Percentiles rank a stretch among this genome's conserved stretches.
Conservation (phyloP, 352 stramenopile genomes). For the Plasmopara viticola region DNA sequence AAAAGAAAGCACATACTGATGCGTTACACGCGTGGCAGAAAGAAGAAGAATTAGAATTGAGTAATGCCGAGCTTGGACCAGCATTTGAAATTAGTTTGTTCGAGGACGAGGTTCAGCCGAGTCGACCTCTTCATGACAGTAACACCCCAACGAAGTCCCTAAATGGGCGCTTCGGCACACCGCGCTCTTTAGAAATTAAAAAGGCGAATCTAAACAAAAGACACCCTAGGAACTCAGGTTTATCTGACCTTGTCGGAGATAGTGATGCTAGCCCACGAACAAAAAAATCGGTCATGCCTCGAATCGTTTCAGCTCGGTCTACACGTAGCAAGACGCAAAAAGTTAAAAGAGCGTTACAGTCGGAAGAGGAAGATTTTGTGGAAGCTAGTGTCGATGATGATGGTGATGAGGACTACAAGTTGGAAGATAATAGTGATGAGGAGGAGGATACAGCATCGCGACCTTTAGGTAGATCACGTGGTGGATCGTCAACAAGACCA, state of each 20-base stretch:
- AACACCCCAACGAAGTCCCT: conserved; percentile 5
- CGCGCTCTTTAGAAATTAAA: conserved; percentile 8
- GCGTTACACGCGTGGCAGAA: conserved; percentile 44
- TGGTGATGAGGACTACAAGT: conserved; percentile 56
- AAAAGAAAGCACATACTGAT: conserved; percentile 56
- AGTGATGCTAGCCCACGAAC: conserved; percentile 20
- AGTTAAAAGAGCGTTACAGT: conserved; percentile 26
- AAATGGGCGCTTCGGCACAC: conserved; percentile 22
- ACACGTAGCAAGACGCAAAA: conserved; percentile 22
- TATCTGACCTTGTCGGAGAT: conserved; percentile 30
- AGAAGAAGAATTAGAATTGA: conserved; percentile 38
- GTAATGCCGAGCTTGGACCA: conserved; percentile 1
- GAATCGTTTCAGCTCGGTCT: conserved; percentile 22
- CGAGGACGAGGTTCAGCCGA: conserved; percentile 13
- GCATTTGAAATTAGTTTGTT: conserved; percentile 1
- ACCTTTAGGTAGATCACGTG: conserved; percentile 11
- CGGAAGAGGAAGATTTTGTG: conserved; percentile 33
- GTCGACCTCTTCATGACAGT: conserved; percentile 2
- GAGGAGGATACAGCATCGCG: conserved; percentile 29
- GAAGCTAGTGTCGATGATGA: conserved; percentile 39
- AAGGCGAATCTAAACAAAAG: conserved; percentile 10
- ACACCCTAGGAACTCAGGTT: conserved; percentile 14
- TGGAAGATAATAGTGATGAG: conserved; percentile 39
- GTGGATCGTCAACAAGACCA: conserved; percentile 6
- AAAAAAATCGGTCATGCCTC: conserved; percentile 13